Percentiles rank a stretch among this genome's conserved stretches.
Conservation (phyloP, 139 green algal genomes). For the Nannochloris sp. region DNA sequence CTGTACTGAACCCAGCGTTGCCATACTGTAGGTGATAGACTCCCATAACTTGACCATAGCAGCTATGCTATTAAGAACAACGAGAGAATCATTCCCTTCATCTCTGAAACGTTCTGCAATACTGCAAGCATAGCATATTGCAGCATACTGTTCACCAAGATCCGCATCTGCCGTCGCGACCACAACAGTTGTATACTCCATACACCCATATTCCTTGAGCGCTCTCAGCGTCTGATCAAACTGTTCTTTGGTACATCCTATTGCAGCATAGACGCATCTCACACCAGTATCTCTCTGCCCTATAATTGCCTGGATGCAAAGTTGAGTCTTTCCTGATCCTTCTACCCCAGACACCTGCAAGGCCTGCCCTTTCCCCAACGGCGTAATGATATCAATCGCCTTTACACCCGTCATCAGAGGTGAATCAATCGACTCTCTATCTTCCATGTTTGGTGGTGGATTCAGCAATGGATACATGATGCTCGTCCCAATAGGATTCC, state of each 20-base stretch:
- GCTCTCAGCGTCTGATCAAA: slow-evolving; percentile 15
- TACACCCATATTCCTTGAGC: slow-evolving; percentile 34
- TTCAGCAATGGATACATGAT: slow-evolving; percentile 53
- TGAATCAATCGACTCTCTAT: slow-evolving; percentile 65
- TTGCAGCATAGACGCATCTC: slow-evolving; percentile 46
- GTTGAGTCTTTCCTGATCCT: slow-evolving; percentile 47
- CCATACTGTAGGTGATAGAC: slow-evolving; percentile 34
- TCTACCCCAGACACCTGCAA: slow-evolving; percentile 57
- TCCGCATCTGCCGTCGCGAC: slow-evolving; percentile 24
- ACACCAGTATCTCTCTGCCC: slow-evolving; percentile 38
- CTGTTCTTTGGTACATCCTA: slow-evolving; percentile 31
- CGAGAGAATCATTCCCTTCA: slow-evolving; percentile 58
- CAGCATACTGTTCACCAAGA: slow-evolving; percentile 59
- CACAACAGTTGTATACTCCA: slow-evolving; percentile 61
- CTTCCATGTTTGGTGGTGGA: slow-evolving; percentile 54
- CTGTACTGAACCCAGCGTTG: slow-evolving; percentile 21
- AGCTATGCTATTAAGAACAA: slow-evolving; percentile 65
- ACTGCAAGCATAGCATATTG: slow-evolving; percentile 48
- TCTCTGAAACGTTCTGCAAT: slow-evolving; percentile 63
- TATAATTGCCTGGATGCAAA: slow-evolving; percentile 57
- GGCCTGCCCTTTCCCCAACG: slow-evolving; percentile 65
- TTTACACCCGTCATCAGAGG: slow-evolving; percentile 63
- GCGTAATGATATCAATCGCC: slow-evolving; percentile 72
- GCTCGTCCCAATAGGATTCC: slow-evolving; percentile 8
- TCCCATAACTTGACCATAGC: slow-evolving; percentile 53